Base-by-base conservation (phyloP, 805 yeast species). In the Candida koratica region DNA sequence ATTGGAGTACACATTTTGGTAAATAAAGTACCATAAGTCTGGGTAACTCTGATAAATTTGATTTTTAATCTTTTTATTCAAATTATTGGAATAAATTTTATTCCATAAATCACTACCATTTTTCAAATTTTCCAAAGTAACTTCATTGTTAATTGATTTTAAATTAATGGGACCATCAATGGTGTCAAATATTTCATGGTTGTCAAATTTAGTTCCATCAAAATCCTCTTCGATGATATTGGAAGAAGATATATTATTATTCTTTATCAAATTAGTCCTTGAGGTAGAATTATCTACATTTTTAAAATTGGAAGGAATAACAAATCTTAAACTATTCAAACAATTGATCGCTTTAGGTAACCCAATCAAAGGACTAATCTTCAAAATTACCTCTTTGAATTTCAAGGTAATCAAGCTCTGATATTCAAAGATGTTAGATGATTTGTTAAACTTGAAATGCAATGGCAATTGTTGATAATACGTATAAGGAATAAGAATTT, bases 311-410 rank as follows among this genome's bases (percentile, higher is more conserved):
- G 60, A 51, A 5, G 96, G 95, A 0, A 95, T 84, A 1, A 68
- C 77, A 17, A 71, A 71, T 41, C 75, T 76, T 38, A 88, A 63
- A 12, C 69, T 66, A 48, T 75, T 81, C 49, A 89, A 60, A 1
- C 94, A 73, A 55, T 88, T 89, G 55, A 89, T 89, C 1, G 88
- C 75, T 47, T 80, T 81, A 1, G 97, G 97, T 10, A 88, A 66
- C 0, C 97, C 97, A 11, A 79, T 76, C 30, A 89, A 61, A 0
- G 95, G 95, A 0, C 83, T 72, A 3, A 86, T 69, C 52, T 88
- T 89, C 50, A 89, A 61, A 3, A 89, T 61, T 6, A 88, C 79
- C 50, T 89, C 97, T 41, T 95, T 67, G 36, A 83, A 64, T 46
- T 81, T 75, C 26, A 67, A 64, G 0, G 89, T 69, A 14, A 66